Conservation (phyloP, 2,329 filamentous ascomycete genomes). For the Trichophyton simii region DNA sequence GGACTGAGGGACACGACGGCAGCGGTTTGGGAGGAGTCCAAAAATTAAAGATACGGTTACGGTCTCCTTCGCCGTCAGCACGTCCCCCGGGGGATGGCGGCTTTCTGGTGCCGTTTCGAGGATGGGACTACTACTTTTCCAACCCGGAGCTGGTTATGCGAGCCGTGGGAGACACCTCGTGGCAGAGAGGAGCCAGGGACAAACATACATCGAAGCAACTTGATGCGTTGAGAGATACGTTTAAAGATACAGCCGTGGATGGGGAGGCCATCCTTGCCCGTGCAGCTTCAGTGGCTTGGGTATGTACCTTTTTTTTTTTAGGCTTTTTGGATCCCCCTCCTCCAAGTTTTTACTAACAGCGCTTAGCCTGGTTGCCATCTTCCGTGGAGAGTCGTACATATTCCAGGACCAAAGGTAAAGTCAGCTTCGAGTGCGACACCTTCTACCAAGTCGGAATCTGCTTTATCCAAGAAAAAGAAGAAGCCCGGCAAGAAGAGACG, state of each 20-base stretch:
- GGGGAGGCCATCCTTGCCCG: constrained; percentile 22
- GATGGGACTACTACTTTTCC: constrained; percentile 33
- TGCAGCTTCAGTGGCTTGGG: constrained; percentile 23
- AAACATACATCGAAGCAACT: background rate
- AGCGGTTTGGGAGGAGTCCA: constrained; percentile 18
- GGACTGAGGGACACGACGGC: background rate
- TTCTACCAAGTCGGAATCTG: constrained; percentile 9
- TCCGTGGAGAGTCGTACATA: constrained; percentile 29
- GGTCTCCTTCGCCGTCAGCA: constrained; percentile 27
- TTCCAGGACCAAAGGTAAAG: constrained; percentile 19
- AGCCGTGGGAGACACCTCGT: constrained; percentile 1
- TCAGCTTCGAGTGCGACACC: constrained; percentile 16
- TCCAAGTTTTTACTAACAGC: background rate
- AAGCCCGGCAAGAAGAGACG: constrained; percentile 35
- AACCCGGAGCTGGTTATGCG: constrained; percentile 19
- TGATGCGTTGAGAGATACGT: constrained; percentile 16
- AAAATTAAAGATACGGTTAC: constrained; percentile 28
- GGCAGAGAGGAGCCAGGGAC: constrained; percentile 9
- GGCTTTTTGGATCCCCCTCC: too few species aligned
- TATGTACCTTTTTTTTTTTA: constrained; percentile 14
- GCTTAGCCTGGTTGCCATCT: constrained; percentile 29
- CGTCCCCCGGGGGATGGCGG: constrained; percentile 21
- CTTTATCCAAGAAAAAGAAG: constrained; percentile 16
- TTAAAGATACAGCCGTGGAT: constrained; percentile 26
- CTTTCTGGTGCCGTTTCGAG: constrained; percentile 30